Evolutionary conservation across 257 asterid species (phyloP), one percentile per base, ranked within the genome.

Genomic region (Orobanche coerulescens): DNA sequence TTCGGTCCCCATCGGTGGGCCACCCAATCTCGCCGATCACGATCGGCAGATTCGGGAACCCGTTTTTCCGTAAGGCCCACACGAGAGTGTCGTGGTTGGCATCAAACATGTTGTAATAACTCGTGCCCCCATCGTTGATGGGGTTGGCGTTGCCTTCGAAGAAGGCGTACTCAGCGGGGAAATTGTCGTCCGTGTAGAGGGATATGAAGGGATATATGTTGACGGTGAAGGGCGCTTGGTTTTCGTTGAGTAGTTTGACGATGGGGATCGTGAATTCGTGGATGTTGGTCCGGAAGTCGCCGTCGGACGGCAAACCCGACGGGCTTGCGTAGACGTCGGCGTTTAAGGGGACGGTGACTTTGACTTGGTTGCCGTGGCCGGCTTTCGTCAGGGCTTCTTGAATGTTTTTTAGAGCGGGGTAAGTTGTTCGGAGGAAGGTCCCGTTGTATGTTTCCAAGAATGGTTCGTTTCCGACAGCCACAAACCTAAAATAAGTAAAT

Each of bases 1-100:
- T 81, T 19, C 70, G 68, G 25, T 87, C 95, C 0, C 91, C 94
- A 11, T 88, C 95, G 0, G 96, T 88, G 4, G 96, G 96, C 95
- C 96, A 88, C 2, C 96, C 96, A 25, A 88, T 79, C 68, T 87
- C 94, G 4, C 96, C 96, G 4, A 87, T 24, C 26, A 81, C 61
- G 44, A 87, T 84, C 2, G 94, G 91, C 26, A 87, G 13, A 63
- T 87, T 82, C 4, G 61, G 70, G 6, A 73, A 87, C 3, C 96
- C 96, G 18, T 87, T 87, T 66, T 70, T 82, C 71, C 73, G 91
- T 48, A 87, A 53, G 1, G 96, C 87, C 94, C 94, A 85, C 4
- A 75, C 86, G 0, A 87, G 94, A 4, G 96, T 87, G 24, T 87
- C 96, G 11, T 82, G 84, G 49, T 87, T 84, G 53, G 94, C 95